These are phyloP conservation scores for Fusarium sulawesiense DNA, from an alignment of 2,329 filamentous ascomycete genomes.

Conservation along the genomic window DNA sequence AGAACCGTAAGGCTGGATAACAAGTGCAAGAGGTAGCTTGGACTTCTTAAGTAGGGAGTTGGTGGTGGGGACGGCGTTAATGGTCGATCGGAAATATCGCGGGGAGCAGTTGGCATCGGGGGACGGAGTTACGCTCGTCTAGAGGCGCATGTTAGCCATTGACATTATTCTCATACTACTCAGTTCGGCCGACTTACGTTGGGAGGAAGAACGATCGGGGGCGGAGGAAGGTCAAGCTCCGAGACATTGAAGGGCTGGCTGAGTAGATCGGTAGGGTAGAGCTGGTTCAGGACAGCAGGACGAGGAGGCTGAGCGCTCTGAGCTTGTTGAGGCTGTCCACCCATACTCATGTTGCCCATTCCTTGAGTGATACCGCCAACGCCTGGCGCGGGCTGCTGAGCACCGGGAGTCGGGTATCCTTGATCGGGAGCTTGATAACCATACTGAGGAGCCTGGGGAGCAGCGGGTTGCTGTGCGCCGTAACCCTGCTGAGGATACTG, in stretches of 20 bases:
- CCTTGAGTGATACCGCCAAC: conserved; percentile 83
- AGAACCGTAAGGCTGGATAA: conserved; percentile 94
- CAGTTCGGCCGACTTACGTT: conserved; percentile 73
- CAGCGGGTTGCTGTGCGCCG: conserved; percentile 55
- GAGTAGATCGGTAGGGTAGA: conserved; percentile 91
- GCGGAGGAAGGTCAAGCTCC: conserved; percentile 91
- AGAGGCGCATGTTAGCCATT: conserved; percentile 53
- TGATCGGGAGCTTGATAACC: conserved; percentile 76
- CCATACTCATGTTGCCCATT: conserved; percentile 87
- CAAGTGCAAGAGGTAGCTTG: conserved; percentile 91
- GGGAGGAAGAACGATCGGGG: conserved; percentile 87
- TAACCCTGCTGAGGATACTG: conserved; percentile 59
- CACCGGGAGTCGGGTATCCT: conserved; percentile 70
- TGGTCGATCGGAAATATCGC: conserved; percentile 93
- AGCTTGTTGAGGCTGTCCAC: conserved; percentile 57
- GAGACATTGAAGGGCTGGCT: conserved; percentile 94
- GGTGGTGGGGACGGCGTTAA: conserved; percentile 94
- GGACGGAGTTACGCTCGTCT: conserved; percentile 92
- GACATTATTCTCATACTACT: background rate
- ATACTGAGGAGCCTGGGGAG: conserved; percentile 56
- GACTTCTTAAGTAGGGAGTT: conserved; percentile 96
- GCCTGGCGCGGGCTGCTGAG: conserved; percentile 40
- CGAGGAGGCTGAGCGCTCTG: conserved; percentile 54
- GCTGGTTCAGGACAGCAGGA: conserved; percentile 77
- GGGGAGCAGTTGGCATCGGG: conserved; percentile 90